Conservation (phyloP, 768 basidiomycete species). For the Xerocomus brunneocitrinus region DNA sequence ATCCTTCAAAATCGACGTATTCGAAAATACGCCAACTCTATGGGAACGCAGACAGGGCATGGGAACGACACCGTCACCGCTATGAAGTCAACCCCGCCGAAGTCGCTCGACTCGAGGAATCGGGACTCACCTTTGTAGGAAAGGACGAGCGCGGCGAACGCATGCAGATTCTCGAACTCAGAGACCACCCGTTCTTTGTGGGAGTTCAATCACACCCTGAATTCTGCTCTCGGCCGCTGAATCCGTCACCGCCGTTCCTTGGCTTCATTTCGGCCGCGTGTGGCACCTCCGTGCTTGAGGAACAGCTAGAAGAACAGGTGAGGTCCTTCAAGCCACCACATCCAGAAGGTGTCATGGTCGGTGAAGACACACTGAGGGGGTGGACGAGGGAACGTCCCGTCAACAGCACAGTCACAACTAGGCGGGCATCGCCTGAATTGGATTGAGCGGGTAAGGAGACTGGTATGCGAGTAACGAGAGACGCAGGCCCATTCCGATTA, state of each 20-base stretch:
- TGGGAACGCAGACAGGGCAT: conserved; percentile 73
- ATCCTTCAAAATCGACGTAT: conserved; percentile 53
- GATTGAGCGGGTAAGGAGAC: conserved; percentile 7
- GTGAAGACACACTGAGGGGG: conserved; percentile 52
- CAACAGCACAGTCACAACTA: conserved; percentile 20
- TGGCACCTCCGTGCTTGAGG: conserved; percentile 50
- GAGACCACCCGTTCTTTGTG: conserved; percentile 90
- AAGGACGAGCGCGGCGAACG: conserved; percentile 95
- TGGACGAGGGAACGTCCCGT: conserved; percentile 30
- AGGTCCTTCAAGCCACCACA: conserved; percentile 67
- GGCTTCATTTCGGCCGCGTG: conserved; percentile 87
- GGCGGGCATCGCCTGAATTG: conserved; percentile 19
- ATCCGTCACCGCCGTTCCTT: conserved; percentile 96
- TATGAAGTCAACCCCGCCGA: conserved; percentile 94
- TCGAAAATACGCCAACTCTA: conserved; percentile 76
- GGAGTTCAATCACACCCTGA: conserved; percentile 97
- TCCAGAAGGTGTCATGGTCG: conserved; percentile 68
- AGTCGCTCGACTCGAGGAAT: conserved; percentile 63
- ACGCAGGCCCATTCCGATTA: background rate
- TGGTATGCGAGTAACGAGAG: background rate
- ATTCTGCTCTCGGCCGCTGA: conserved; percentile 95
- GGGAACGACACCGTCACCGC: conserved; percentile 96
- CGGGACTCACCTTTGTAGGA: conserved; percentile 76
- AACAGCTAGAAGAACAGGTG: conserved; percentile 68
- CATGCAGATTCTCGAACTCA: conserved; percentile 93